Percentiles rank a stretch among this genome's conserved stretches.
These are phyloP conservation scores for Tanacetum coccineum DNA, from an alignment of 129 eudicot species.

Conservation along the genomic window DNA sequence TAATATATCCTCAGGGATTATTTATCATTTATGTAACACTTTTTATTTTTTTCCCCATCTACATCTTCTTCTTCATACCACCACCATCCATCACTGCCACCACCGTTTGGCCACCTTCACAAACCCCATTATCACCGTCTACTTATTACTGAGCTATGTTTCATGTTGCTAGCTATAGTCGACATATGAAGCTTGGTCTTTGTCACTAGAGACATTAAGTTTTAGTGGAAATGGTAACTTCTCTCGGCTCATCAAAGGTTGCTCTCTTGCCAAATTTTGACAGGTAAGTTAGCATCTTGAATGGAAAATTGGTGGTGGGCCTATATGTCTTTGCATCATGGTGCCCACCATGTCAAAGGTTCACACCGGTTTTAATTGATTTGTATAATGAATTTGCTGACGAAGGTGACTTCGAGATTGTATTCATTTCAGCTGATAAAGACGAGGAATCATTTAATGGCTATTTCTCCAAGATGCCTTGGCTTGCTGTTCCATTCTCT, in stretches of 20 bases:
- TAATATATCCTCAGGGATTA: too few species aligned
- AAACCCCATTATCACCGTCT: too few species aligned
- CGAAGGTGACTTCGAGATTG: constrained; percentile 53
- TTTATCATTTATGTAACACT: too few species aligned
- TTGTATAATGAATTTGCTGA: constrained; percentile 52
- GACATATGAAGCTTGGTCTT: too few species aligned
- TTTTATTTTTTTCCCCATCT: too few species aligned
- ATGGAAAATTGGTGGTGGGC: constrained; percentile 62
- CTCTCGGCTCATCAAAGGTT: not conserved
- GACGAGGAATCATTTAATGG: constrained; percentile 53
- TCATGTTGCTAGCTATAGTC: too few species aligned
- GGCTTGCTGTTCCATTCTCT: constrained; percentile 82
- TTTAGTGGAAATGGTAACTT: not conserved
- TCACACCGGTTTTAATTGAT: constrained; percentile 71
- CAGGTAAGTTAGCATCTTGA: constrained; percentile 49
- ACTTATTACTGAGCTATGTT: too few species aligned
- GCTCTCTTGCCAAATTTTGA: not conserved
- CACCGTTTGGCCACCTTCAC: too few species aligned
- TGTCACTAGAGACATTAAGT: too few species aligned
- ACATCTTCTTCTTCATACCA: too few species aligned
- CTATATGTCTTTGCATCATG: constrained; percentile 88
- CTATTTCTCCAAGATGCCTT: constrained; percentile 85
- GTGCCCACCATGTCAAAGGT: constrained; percentile 78
- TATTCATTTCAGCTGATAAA: constrained; percentile 62
- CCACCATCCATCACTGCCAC: too few species aligned